phyloP scores from a whole-genome alignment of 139 green algal species.

The Zygnema circumcarinatum region DNA sequence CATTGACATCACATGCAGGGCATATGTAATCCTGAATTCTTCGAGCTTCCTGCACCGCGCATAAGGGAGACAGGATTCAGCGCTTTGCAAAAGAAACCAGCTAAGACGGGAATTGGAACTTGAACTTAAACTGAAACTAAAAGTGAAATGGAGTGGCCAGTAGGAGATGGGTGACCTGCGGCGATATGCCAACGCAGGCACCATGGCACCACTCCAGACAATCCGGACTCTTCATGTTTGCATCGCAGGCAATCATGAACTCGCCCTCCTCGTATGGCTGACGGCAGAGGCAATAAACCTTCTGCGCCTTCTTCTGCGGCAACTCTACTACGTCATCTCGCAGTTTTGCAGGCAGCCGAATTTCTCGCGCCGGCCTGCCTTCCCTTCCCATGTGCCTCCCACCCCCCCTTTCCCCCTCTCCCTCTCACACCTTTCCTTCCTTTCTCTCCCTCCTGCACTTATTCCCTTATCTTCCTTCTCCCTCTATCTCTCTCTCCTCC shows the following conservation, averaged over 20 bases:
- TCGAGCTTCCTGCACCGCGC: background rate
- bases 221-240: conserved; percentile 2
- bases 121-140: no score
- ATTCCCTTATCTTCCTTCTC: no score
- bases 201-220: conserved; percentile 42
- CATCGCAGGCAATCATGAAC: conserved; percentile 50
- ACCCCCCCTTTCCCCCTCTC: background rate
- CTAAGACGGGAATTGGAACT: no score
- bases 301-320: background rate
- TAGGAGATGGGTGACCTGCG: background rate
- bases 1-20: background rate
- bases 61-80: background rate
- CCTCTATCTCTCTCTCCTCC: no score
- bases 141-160: no score
- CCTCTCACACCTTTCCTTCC: background rate
- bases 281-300: conserved; percentile 29
- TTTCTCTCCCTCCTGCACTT: background rate
- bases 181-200: conserved; percentile 27
- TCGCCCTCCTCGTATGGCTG: conserved; percentile 20
- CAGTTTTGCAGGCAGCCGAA: conserved; percentile 32
- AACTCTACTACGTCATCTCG: conserved; percentile 18
- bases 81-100: background rate
- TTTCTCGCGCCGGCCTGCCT: conserved; percentile 12
- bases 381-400: conserved; percentile 41
- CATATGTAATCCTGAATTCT: background rate